Base-by-base conservation (phyloP, 1,284 basidiomycete species). In the Athelia psychrophila region DNA sequence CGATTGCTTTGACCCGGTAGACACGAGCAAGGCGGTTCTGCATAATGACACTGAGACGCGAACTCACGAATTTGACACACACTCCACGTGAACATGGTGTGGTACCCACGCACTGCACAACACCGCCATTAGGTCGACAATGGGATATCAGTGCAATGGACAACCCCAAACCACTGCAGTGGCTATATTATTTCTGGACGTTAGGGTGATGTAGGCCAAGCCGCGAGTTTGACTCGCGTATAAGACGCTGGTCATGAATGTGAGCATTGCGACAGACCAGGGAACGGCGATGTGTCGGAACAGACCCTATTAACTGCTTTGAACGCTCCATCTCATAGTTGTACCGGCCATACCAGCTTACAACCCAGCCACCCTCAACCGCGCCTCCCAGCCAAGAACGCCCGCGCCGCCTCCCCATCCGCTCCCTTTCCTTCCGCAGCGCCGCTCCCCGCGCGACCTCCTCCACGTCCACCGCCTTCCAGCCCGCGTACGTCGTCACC, bases 381-480 rank as follows among this genome's bases (percentile, higher is more conserved):
- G n/a, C n/a, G n/a, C 27, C 27, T 30, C 27, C 27, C 27, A 5
- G 5, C 38, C 38, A 85, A 61, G 55, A 81, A 77, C 35, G 56
- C 55, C 48, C 58, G 63, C 3, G 74, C 82, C 47, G 82, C 78
- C 49, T 76, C 70, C 58, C 61, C 81, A 94, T 85, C 56, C 92
- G 77, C 70, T 94, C 92, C 47, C 90, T 74, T 65, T 89, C 85
- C 69, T 94, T 94, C 2, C 84, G 85, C 22, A 70, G 52, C 36
- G 60, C 63, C 52, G 74, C 64, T 0, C 91, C 91, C 47, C 80
- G 69, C 54, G 74, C 68, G 24, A 78, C 62, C 65, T 94, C 91
- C 62, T 87, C 88, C 16, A 67, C 73, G 61, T 91, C 80, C 15
- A 93, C 70, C 51, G 57, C 62, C 66, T 78, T 81, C 92, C 91